Percentiles rank a stretch among this genome's conserved stretches.
Evolutionary conservation across 2,329 filamentous ascomycete species (phyloP).

Genomic region (Aspergillus ibericus): DNA sequence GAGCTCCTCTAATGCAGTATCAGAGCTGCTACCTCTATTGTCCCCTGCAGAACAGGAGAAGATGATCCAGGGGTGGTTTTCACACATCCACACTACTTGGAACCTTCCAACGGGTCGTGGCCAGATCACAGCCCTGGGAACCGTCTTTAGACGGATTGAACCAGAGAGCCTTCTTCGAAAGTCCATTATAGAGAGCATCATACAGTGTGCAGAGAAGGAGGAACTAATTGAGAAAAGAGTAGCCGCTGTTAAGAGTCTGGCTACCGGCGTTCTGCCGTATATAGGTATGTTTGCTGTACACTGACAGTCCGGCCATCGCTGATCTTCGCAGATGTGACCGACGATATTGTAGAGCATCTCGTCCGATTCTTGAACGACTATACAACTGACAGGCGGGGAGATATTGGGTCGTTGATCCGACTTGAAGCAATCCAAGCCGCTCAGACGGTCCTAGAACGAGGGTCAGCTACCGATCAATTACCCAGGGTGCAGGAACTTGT

Average conservation of each 20-base stretch:
- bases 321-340: constrained; percentile 31
- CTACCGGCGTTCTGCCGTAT: constrained; percentile 38
- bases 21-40: constrained; percentile 42
- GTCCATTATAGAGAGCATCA: constrained; percentile 34
- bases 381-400: constrained; percentile 82
- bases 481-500: constrained; percentile 29
- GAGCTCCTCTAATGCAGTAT: constrained; percentile 41
- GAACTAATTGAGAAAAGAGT: constrained; percentile 45
- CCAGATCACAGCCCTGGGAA: constrained; percentile 45
- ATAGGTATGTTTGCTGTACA: constrained; percentile 29
- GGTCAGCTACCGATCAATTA: constrained; percentile 12
- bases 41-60: constrained; percentile 31
- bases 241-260: constrained; percentile 41
- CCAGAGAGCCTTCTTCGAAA: constrained; percentile 23
- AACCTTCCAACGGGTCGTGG: constrained; percentile 43
- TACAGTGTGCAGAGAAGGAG: constrained; percentile 37
- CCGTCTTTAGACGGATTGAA: constrained; percentile 38
- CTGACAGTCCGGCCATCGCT: constrained; percentile 8
- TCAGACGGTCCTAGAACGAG: constrained; percentile 36
- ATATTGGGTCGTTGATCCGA: constrained; percentile 83
- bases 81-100: constrained; percentile 36
- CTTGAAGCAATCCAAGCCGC: constrained; percentile 73
- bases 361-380: constrained; percentile 72
- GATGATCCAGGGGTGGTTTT: constrained; percentile 42
- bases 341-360: constrained; percentile 31